phyloP scores from a whole-genome alignment of 768 basidiomycete genomes.

The Trametes cubensis region DNA sequence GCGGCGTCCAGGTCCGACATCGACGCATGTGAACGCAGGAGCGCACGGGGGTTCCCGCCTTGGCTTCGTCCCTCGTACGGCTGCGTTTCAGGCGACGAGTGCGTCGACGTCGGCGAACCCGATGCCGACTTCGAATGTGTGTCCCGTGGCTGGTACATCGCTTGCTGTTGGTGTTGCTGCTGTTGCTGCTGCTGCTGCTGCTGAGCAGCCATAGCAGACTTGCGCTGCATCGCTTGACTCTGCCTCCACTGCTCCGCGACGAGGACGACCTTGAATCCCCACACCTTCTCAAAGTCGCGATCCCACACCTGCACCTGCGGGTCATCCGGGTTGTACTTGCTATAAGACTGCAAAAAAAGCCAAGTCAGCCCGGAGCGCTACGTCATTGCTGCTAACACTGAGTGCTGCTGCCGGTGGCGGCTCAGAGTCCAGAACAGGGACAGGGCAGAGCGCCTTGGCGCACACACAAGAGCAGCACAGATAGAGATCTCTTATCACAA shows the following conservation, averaged over 20 bases:
- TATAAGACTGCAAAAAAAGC: slow-evolving; percentile 51
- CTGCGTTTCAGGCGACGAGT: slow-evolving; percentile 15
- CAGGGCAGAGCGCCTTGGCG: background rate
- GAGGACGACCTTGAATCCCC: slow-evolving; percentile 51
- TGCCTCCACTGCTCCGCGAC: slow-evolving; percentile 35
- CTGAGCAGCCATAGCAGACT: slow-evolving; percentile 10
- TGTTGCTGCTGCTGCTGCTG: slow-evolving; percentile 9
- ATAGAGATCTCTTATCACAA: background rate
- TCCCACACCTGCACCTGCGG: slow-evolving; percentile 59
- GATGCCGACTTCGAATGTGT: slow-evolving; percentile 11
- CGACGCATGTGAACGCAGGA: slow-evolving; percentile 18
- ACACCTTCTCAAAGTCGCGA: slow-evolving; percentile 63
- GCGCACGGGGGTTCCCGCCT: slow-evolving; percentile 17
- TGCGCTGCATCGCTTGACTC: slow-evolving; percentile 28
- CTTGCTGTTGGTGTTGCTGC: slow-evolving; percentile 5
- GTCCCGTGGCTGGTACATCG: slow-evolving; percentile 8
- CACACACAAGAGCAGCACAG: background rate
- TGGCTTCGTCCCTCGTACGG: slow-evolving; percentile 16
- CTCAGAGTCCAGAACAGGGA: too few relatives aligned
- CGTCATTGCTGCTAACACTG: too few relatives aligned
- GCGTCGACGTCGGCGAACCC: slow-evolving; percentile 20
- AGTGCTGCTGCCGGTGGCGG: too few relatives aligned
- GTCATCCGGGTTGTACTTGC: slow-evolving; percentile 66
- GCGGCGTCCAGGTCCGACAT: slow-evolving; percentile 17
- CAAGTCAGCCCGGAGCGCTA: background rate